Evolutionary conservation across 805 yeast genomes (phyloP).

Genomic region (Cyberlindnera amylophila): DNA sequence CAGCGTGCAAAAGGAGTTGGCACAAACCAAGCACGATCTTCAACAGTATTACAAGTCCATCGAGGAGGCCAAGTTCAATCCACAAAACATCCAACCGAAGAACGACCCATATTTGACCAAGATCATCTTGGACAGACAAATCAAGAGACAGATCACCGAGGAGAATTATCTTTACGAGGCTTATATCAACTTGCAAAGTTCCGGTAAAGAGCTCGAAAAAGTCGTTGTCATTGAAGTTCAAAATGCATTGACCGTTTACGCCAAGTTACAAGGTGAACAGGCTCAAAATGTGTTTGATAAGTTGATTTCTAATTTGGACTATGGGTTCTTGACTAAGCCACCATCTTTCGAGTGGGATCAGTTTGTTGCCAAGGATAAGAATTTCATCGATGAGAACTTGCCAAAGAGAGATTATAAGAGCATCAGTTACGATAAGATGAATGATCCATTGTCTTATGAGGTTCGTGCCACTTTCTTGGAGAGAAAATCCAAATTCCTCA

Average conservation of each 20-base stretch:
- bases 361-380: constrained; percentile 67
- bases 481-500: constrained; percentile 84
- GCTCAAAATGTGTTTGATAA: constrained; percentile 67
- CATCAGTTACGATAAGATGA: constrained; percentile 62
- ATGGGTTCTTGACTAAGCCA: constrained; percentile 71
- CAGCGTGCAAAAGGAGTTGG: constrained; percentile 64
- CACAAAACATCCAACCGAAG: constrained; percentile 44
- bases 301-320: constrained; percentile 60
- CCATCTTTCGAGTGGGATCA: constrained; percentile 87
- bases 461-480: constrained; percentile 80
- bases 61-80: constrained; percentile 51
- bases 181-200: constrained; percentile 75
- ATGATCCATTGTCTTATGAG: constrained; percentile 62
- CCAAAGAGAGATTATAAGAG: constrained; percentile 61
- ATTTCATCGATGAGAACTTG: constrained; percentile 60
- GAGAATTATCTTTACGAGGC: constrained; percentile 90
- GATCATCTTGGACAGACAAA: constrained; percentile 66
- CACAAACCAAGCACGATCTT: constrained; percentile 57
- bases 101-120: constrained; percentile 83
- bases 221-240: constrained; percentile 87
- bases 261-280: constrained; percentile 67
- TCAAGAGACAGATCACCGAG: constrained; percentile 72
- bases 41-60: constrained; percentile 54
- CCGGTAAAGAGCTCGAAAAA: constrained; percentile 85
- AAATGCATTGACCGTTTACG: constrained; percentile 69